Percentiles rank a stretch among this genome's conserved stretches.
Conservation (phyloP, 1,139 yeast genomes). For the Nakaseomyces delphensis region DNA sequence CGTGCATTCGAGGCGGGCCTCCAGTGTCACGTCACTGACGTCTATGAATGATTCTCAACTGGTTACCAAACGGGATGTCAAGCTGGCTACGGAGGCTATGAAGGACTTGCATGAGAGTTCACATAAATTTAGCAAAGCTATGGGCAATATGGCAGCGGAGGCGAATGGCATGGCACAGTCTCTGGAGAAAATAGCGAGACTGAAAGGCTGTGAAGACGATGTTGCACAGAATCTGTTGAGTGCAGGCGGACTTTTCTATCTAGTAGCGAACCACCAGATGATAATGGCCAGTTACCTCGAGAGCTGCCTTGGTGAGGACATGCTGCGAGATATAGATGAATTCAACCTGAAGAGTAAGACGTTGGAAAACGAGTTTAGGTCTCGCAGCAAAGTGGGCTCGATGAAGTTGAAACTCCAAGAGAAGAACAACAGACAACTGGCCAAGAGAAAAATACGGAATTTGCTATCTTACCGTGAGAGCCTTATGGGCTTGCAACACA, state of each 20-base stretch:
- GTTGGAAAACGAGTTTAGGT: slow-evolving; percentile 47
- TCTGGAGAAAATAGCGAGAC: slow-evolving; percentile 58
- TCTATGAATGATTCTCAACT: slow-evolving; percentile 44
- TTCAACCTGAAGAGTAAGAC: slow-evolving; percentile 37
- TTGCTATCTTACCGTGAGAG: slow-evolving; percentile 56
- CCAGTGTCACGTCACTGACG: slow-evolving; percentile 26
- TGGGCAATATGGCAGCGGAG: slow-evolving; percentile 46
- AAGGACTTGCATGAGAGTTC: slow-evolving; percentile 45
- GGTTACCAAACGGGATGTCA: slow-evolving; percentile 51
- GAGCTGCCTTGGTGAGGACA: slow-evolving; percentile 48
- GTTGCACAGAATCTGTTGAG: slow-evolving; percentile 57
- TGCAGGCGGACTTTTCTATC: slow-evolving; percentile 71
- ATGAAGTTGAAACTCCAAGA: slow-evolving; percentile 47
- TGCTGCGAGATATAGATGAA: slow-evolving; percentile 37
- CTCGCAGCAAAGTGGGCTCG: slow-evolving; percentile 44
- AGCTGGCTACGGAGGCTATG: slow-evolving; percentile 41
- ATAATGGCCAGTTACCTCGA: slow-evolving; percentile 53
- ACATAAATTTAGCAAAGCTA: slow-evolving; percentile 41
- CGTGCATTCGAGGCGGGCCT: slow-evolving; percentile 17
- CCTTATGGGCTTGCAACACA: slow-evolving; percentile 56
- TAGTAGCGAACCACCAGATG: slow-evolving; percentile 70
- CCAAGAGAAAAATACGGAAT: slow-evolving; percentile 51
- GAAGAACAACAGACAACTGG: slow-evolving; percentile 45
- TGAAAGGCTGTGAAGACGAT: slow-evolving; percentile 52
- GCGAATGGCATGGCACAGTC: slow-evolving; percentile 71